These are phyloP conservation scores for Pichia occidentalis DNA, from an alignment of 805 yeast species.

Conservation along the genomic window DNA sequence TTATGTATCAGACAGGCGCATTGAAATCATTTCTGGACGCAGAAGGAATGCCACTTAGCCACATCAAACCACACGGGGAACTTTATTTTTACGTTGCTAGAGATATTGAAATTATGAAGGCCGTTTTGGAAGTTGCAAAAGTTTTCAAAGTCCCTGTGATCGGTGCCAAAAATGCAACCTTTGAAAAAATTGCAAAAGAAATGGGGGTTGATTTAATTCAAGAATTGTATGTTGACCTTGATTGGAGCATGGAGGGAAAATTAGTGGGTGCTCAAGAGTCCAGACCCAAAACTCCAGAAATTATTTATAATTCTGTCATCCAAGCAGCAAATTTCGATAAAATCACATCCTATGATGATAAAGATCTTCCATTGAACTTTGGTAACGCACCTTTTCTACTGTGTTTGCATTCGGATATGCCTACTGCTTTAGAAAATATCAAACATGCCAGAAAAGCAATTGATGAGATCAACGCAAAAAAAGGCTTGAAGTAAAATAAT, in stretches of 20 bases:
- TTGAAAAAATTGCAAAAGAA: slow-evolving; percentile 26
- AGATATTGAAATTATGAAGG: slow-evolving; percentile 32
- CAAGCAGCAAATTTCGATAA: slow-evolving; percentile 25
- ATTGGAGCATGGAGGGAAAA: slow-evolving; percentile 29
- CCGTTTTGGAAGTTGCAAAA: slow-evolving; percentile 32
- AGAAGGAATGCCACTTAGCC: slow-evolving; percentile 30
- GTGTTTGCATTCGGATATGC: slow-evolving; percentile 35
- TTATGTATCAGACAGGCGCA: slow-evolving; percentile 36
- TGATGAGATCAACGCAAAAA: slow-evolving; percentile 21
- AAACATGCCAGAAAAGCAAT: slow-evolving; percentile 28
- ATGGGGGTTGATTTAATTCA: slow-evolving; percentile 32
- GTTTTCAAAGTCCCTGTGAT: slow-evolving; percentile 32
- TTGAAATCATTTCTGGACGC: slow-evolving; percentile 32
- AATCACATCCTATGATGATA: slow-evolving; percentile 21
- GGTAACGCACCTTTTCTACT: slow-evolving; percentile 27
- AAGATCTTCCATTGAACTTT: slow-evolving; percentile 25
- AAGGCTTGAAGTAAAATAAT: not conserved
- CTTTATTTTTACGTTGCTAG: slow-evolving; percentile 33
- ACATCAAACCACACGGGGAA: slow-evolving; percentile 36
- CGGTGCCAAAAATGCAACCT: slow-evolving; percentile 32
- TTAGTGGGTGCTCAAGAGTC: slow-evolving; percentile 28
- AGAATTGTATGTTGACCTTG: slow-evolving; percentile 32
- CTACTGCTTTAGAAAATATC: slow-evolving; percentile 31
- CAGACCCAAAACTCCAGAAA: slow-evolving; percentile 22
- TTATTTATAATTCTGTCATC: slow-evolving; percentile 25